Percentiles rank a stretch among this genome's conserved stretches.
These are phyloP conservation scores for Stentor coeruleus DNA, from an alignment of 73 alveolate genomes.

Conservation along the genomic window DNA sequence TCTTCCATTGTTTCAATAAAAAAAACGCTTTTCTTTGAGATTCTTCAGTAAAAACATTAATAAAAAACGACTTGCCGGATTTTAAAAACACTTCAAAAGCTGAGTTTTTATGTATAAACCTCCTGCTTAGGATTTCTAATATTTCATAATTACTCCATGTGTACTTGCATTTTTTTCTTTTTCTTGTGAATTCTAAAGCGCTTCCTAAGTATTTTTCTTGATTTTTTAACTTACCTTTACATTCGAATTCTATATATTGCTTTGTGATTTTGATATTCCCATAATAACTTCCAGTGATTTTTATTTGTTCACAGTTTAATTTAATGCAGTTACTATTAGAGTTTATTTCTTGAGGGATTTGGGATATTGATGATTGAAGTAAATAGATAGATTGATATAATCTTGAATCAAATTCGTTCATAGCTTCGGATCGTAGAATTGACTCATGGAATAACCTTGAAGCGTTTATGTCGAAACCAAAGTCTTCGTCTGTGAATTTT, in stretches of 20 bases:
- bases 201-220: not conserved
- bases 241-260: not conserved
- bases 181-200: not conserved
- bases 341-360: not conserved
- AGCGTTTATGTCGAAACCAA: not conserved
- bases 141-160: too few species aligned
- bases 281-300: not conserved
- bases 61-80: constrained; percentile 38
- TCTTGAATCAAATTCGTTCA: too few species aligned
- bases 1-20: not conserved
- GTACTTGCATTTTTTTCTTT: not conserved
- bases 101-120: constrained; percentile 31
- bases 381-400: too few species aligned
- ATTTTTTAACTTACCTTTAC: not conserved
- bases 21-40: constrained; percentile 16
- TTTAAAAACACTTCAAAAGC: constrained; percentile 48
- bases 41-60: constrained; percentile 36
- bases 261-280: not conserved
- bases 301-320: constrained; percentile 21
- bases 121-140: not conserved
- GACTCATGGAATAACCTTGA: not conserved
- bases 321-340: not conserved
- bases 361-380: not conserved
- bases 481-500: not conserved
- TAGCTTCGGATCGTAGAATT: too few species aligned